These are phyloP conservation scores for Grosmannia serpens DNA, from an alignment of 2,329 filamentous ascomycete species.

Conservation along the genomic window DNA sequence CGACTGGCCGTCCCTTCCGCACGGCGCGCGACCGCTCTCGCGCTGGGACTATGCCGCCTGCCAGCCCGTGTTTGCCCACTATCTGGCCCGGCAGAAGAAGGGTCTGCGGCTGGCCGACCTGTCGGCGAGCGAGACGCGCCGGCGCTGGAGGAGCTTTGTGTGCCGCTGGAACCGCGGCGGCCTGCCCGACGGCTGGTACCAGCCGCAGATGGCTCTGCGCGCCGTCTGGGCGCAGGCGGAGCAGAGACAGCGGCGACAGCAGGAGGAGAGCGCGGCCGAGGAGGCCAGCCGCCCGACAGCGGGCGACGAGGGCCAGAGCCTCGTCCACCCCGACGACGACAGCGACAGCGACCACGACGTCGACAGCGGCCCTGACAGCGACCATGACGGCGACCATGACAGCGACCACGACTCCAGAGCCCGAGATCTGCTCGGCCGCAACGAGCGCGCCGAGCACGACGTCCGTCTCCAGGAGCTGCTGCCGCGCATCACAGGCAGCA, in stretches of 20 bases:
- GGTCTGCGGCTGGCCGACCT: slow-evolving; percentile 56
- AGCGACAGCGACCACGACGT: not conserved
- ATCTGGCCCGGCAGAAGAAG: slow-evolving; percentile 89
- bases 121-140: slow-evolving; percentile 62
- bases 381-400: slow-evolving; percentile 25
- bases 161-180: slow-evolving; percentile 86
- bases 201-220: not conserved
- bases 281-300: not conserved
- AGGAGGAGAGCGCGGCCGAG: not conserved
- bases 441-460: slow-evolving; percentile 55
- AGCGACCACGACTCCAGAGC: slow-evolving; percentile 31
- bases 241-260: not conserved
- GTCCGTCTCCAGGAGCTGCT: slow-evolving; percentile 71
- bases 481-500: slow-evolving; percentile 39
- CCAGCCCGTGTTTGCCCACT: slow-evolving; percentile 65
- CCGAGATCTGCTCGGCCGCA: slow-evolving; percentile 35
- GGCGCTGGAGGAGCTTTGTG: slow-evolving; percentile 89
- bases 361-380: not conserved
- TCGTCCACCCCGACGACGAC: not conserved
- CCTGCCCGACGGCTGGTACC: slow-evolving; percentile 50
- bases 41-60: slow-evolving; percentile 59
- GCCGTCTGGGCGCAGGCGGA: slow-evolving; percentile 20
- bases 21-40: slow-evolving; percentile 50
- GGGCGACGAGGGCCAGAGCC: not conserved
- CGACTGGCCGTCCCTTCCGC: slow-evolving; percentile 43